Conservation (phyloP, 2,329 filamentous ascomycete species). For the Tetracladium maxilliforme region DNA sequence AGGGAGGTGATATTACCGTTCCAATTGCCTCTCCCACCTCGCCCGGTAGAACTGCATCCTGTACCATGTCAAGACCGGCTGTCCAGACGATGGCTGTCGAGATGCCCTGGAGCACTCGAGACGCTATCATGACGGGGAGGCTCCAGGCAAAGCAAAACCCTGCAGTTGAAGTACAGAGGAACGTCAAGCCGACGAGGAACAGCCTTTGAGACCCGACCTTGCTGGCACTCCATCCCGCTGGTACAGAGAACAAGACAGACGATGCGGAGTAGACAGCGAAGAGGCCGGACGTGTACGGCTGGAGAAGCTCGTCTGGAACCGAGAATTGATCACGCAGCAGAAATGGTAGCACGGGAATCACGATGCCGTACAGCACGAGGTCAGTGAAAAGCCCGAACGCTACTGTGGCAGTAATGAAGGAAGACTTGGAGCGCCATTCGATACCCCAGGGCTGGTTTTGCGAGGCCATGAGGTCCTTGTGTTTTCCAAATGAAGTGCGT, state of each 20-base stretch:
- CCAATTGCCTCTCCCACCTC: slow-evolving; percentile 26
- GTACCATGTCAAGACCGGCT: slow-evolving; percentile 54
- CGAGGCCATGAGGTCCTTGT: too few relatives aligned
- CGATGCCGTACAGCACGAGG: slow-evolving; percentile 41
- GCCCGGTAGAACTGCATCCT: slow-evolving; percentile 45
- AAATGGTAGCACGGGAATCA: slow-evolving; percentile 43
- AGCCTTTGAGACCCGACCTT: slow-evolving; percentile 32
- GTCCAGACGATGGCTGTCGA: slow-evolving; percentile 63
- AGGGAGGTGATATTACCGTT: slow-evolving; percentile 19
- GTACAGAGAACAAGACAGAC: slow-evolving; percentile 31
- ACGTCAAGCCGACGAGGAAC: slow-evolving; percentile 38
- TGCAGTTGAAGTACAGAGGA: slow-evolving; percentile 46
- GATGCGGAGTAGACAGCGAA: slow-evolving; percentile 38
- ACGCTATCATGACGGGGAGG: slow-evolving; percentile 44
- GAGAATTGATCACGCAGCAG: slow-evolving; percentile 35
- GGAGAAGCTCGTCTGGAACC: slow-evolving; percentile 29
- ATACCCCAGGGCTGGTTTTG: too few relatives aligned
- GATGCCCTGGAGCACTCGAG: slow-evolving; percentile 50
- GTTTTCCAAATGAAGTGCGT: too few relatives aligned
- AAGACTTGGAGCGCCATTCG: slow-evolving; percentile 37
- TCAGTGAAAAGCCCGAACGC: slow-evolving; percentile 39
- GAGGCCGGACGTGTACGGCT: slow-evolving; percentile 34
- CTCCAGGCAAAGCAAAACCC: slow-evolving; percentile 50
- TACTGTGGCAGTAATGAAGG: slow-evolving; percentile 43
- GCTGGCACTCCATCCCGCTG: slow-evolving; percentile 40